These are phyloP conservation scores for Hsuehochloa calcarea DNA, from an alignment of 176 grass and related monocot genomes.

Conservation along the genomic window DNA sequence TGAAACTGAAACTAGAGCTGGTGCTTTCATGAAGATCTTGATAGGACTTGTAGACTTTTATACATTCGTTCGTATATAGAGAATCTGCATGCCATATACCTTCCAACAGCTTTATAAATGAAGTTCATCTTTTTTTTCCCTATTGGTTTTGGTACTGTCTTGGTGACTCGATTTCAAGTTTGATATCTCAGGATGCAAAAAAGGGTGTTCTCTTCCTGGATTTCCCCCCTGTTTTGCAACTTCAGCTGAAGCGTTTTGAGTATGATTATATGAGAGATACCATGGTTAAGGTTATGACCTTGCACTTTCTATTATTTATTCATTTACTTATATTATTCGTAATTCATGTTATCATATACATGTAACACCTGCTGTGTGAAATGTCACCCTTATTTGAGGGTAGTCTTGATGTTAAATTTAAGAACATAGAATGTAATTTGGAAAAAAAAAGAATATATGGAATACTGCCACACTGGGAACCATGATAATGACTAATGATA, in stretches of 20 bases:
- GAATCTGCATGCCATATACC: background rate
- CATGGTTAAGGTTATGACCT: conserved; percentile 74
- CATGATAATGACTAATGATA: background rate
- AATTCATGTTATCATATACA: background rate
- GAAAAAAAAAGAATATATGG: background rate
- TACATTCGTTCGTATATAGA: background rate
- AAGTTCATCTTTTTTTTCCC: background rate
- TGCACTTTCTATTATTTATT: conserved; percentile 18
- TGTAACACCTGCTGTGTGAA: background rate
- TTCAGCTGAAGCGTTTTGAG: conserved; percentile 91
- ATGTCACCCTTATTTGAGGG: background rate
- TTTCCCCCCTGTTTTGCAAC: conserved; percentile 92
- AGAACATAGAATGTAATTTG: background rate
- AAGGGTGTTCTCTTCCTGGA: conserved; percentile 91
- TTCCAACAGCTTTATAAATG: conserved; percentile 3
- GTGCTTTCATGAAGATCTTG: conserved; percentile 15
- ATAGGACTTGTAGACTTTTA: background rate
- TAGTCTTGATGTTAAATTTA: background rate
- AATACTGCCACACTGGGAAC: background rate
- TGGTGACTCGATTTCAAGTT: conserved; percentile 28
- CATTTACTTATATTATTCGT: background rate
- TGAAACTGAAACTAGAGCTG: conserved; percentile 1
- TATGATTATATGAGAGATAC: conserved; percentile 87
- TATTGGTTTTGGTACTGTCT: conserved; percentile 32
- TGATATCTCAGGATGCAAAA: conserved; percentile 70